Evolutionary conservation across 495 filamentous ascomycete genomes (phyloP).

Genomic region (Aspergillus taichungensis): DNA sequence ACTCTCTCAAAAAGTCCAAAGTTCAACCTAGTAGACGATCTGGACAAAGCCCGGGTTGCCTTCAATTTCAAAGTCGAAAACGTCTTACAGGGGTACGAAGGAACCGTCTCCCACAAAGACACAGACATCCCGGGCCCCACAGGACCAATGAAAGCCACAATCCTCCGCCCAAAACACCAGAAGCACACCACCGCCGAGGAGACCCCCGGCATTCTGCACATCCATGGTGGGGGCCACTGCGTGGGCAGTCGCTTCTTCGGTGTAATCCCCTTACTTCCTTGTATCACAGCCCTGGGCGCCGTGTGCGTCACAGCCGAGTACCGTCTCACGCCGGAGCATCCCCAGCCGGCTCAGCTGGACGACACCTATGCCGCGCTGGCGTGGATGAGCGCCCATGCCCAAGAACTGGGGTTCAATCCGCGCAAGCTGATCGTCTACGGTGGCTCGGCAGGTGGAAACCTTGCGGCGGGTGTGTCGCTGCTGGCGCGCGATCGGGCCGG

Average conservation of each 20-base stretch:
- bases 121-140: conserved; percentile 5
- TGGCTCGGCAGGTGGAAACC: conserved; percentile 48
- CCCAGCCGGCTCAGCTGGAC: conserved; percentile 16
- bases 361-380: conserved; percentile 29
- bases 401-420: conserved; percentile 38
- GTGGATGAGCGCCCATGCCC: conserved; percentile 27
- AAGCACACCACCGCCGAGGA: not conserved
- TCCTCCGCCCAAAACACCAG: not conserved
- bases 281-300: conserved; percentile 2
- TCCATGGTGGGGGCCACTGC: conserved; percentile 7
- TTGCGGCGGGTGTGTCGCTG: conserved; percentile 31
- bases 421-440: conserved; percentile 39
- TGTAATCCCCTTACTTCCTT: not conserved
- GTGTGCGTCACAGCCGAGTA: conserved; percentile 11
- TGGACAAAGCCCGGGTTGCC: too few species aligned
- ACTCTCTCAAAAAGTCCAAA: too few species aligned
- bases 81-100: not conserved
- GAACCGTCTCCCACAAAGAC: not conserved
- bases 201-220: conserved; percentile 1
- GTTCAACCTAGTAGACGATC: too few species aligned
- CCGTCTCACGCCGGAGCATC: conserved; percentile 23
- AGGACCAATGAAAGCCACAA: conserved; percentile 1
- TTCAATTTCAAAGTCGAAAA: not conserved
- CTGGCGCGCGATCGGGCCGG: conserved; percentile 29
- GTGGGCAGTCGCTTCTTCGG: conserved; percentile 7